These are phyloP conservation scores for Adenanthera pavonina DNA, from an alignment of 306 rosid species.

Conservation along the genomic window DNA sequence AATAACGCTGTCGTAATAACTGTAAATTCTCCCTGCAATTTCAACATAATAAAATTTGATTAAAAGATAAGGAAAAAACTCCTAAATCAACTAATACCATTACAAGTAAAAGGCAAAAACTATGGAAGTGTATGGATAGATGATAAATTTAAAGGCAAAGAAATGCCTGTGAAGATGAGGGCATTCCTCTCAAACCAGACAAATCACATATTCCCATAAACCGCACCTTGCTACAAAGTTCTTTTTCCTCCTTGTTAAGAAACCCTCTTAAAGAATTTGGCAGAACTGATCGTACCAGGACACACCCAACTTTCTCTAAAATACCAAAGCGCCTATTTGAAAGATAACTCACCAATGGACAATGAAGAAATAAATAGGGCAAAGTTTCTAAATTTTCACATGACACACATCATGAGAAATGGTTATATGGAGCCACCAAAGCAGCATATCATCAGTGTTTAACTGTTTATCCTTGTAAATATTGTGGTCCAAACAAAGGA, in stretches of 20 bases:
- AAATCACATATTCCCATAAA: not conserved
- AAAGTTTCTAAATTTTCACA: not conserved
- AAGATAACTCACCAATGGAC: not conserved
- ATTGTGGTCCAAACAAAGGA: not conserved
- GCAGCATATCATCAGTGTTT: not conserved
- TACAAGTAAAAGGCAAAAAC: not conserved
- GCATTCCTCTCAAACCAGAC: not conserved
- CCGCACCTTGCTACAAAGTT: not conserved
- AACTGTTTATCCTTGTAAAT: not conserved
- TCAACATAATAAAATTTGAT: slow-evolving; percentile 40
- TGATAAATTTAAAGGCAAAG: not conserved
- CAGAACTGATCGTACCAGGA: not conserved
- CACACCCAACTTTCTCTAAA: not conserved
- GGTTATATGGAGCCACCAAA: not conserved
- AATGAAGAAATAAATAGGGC: not conserved
- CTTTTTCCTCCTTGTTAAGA: not conserved
- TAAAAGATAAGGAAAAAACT: slow-evolving; percentile 11
- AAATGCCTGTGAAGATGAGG: not conserved
- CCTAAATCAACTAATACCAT: slow-evolving; percentile 28
- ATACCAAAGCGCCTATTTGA: not conserved
- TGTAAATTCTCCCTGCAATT: slow-evolving; percentile 89
- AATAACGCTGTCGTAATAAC: slow-evolving; percentile 91
- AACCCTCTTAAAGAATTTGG: not conserved
- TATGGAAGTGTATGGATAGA: not conserved
- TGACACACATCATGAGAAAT: not conserved